Base-by-base conservation (phyloP, 2,329 filamentous ascomycete species). In the Fusarium tuaranense region DNA sequence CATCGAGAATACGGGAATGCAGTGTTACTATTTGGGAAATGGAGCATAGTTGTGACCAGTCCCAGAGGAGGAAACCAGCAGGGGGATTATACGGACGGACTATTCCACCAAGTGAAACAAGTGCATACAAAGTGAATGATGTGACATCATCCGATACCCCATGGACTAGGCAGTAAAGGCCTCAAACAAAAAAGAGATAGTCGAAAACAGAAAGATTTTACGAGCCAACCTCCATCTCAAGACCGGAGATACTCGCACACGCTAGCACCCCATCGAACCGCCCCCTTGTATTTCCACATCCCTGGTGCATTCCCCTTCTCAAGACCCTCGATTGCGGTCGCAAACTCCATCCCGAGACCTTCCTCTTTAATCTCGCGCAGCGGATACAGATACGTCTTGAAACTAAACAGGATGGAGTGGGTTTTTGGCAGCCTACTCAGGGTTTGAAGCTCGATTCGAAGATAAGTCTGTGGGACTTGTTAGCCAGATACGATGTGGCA, bases 261-360 rank as follows among this genome's bases (percentile, higher is more conserved):
- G 16, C 80, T 80, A 75, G 83, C 84, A 0, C 86, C 87, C 88
- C 88, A 89, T 9, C 85, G 81, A 39, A 84, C 79, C 0, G 82
- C 84, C 2, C 86, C 85, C 74, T 90, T 90, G 78, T 90, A 90
- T 32, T 76, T 80, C 83, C 86, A 88, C 87, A 90, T 89, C 0
- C 84, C 87, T 0, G 87, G 86, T 2, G 87, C 87, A 70, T 90
- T 90, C 1, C 88, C 88, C 25, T 72, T 72, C 66, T 82, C 82
- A 59, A 90, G 75, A 0, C 88, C 88, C 64, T 90, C 86, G 22
- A 90, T 87, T 0, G 88, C 87, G 41, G 87, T 85, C 0, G 88
- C 87, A 30, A 59, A 59, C n/a, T 41, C 57, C 22, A 3, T 14
- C 16, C 57, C 57, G 22, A 41, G 57, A 5, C 57, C 57, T 27